Percentiles rank a stretch among this genome's conserved stretches.
phyloP scores from a whole-genome alignment of 2,329 filamentous ascomycete species.

The Stachybotrys chlorohalonatus region DNA sequence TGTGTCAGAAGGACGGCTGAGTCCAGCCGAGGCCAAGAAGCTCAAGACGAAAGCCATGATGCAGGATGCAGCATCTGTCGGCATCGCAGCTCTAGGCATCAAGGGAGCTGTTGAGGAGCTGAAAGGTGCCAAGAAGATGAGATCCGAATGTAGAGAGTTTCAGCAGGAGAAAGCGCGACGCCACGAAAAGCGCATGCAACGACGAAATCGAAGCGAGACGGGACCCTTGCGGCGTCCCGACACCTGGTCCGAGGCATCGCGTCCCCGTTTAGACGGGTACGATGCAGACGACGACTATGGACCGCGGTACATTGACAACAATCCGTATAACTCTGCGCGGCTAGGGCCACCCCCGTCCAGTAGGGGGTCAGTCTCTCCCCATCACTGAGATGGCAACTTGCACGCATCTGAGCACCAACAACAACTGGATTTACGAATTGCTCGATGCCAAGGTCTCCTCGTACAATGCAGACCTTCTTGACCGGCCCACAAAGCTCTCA shows the following conservation, averaged over 20 bases:
- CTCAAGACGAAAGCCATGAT: conserved; percentile 47
- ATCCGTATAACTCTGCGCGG: conserved; percentile 31
- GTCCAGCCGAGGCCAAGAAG: conserved; percentile 41
- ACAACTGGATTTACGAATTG: too few species aligned
- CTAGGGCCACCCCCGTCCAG: conserved; percentile 26
- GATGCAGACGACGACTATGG: conserved; percentile 30
- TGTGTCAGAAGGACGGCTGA: conserved; percentile 44
- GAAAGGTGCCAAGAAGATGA: conserved; percentile 44
- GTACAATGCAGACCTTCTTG: too few species aligned
- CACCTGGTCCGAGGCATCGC: conserved; percentile 33
- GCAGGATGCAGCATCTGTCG: conserved; percentile 50
- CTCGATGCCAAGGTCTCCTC: too few species aligned
- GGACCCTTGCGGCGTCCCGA: conserved; percentile 32
- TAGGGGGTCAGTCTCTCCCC: neutral
- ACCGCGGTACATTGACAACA: conserved; percentile 37
- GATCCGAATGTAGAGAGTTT: conserved; percentile 39
- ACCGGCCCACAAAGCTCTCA: too few species aligned
- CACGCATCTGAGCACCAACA: neutral
- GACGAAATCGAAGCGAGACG: conserved; percentile 12
- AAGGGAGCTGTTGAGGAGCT: conserved; percentile 47
- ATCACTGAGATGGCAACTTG: neutral
- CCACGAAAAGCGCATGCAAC: conserved; percentile 36
- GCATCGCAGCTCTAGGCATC: conserved; percentile 48
- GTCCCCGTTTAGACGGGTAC: conserved; percentile 26
- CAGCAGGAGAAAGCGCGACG: conserved; percentile 38